Percentiles rank a stretch among this genome's conserved stretches.
phyloP scores from a whole-genome alignment of 108 stramenopile species.

The Cyclostephanos invisitatus region DNA sequence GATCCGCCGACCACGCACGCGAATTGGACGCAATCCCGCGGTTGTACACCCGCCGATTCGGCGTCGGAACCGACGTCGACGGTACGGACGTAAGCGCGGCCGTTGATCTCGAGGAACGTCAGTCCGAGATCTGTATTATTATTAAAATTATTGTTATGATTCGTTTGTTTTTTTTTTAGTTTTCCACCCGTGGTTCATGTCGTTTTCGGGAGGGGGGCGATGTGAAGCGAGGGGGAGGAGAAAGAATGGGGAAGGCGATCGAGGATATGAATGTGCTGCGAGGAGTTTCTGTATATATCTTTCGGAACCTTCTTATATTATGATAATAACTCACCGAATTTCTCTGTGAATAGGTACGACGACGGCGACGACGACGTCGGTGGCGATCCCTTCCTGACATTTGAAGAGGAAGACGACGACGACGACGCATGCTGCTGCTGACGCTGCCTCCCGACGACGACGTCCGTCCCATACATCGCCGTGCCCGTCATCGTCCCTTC shows the following conservation, averaged over 20 bases:
- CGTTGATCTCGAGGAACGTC: slow-evolving; percentile 80
- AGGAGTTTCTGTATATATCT: too few relatives aligned
- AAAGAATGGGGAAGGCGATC: too few relatives aligned
- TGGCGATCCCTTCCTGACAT: too few relatives aligned
- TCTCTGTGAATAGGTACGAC: slow-evolving; percentile 29
- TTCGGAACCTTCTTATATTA: too few relatives aligned
- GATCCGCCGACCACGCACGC: slow-evolving; percentile 66
- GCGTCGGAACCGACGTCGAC: slow-evolving; percentile 57
- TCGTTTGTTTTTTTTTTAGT: background rate
- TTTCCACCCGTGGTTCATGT: too few relatives aligned
- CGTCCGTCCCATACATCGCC: too few relatives aligned
- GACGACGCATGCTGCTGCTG: too few relatives aligned
- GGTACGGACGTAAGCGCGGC: slow-evolving; percentile 73
- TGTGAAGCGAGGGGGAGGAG: too few relatives aligned
- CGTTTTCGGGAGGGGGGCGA: too few relatives aligned
- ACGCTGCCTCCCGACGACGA: too few relatives aligned
- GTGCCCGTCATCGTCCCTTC: too few relatives aligned
- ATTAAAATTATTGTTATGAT: background rate
- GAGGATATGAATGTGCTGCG: background rate
- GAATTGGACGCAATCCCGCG: slow-evolving; percentile 78
- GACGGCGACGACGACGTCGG: background rate
- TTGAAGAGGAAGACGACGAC: too few relatives aligned
- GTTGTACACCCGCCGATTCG: slow-evolving; percentile 58
- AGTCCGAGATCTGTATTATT: slow-evolving; percentile 55
- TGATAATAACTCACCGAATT: slow-evolving; percentile 52